These are phyloP conservation scores for Teunomyces pallodes DNA, from an alignment of 805 yeast species.

Conservation along the genomic window DNA sequence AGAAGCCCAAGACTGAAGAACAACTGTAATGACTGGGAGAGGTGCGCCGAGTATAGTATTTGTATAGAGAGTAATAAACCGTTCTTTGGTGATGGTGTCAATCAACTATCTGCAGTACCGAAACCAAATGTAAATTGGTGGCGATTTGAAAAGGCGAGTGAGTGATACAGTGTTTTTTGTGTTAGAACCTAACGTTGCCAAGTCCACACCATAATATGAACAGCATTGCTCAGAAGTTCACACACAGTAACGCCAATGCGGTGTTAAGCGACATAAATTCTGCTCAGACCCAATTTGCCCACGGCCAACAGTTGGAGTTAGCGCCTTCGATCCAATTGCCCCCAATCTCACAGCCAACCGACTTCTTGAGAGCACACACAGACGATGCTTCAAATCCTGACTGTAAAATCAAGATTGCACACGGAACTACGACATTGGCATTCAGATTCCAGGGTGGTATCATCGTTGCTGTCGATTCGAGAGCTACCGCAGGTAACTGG, in stretches of 20 bases:
- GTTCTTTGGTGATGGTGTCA: neutral
- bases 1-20: constrained; percentile 1
- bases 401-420: constrained; percentile 93
- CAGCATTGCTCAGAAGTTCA: constrained; percentile 36
- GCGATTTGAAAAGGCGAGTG: neutral
- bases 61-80: neutral
- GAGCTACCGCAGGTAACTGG: constrained; percentile 98
- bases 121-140: constrained; percentile 1
- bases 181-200: neutral
- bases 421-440: constrained; percentile 98
- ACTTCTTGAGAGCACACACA: constrained; percentile 94
- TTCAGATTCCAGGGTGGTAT: constrained; percentile 96
- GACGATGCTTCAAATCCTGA: constrained; percentile 92
- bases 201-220: constrained; percentile 24
- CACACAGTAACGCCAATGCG: constrained; percentile 27
- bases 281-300: constrained; percentile 20
- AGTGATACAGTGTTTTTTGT: neutral
- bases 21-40: neutral
- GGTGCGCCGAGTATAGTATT: neutral
- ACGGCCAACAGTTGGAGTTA: constrained; percentile 27
- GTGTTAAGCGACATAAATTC: constrained; percentile 28
- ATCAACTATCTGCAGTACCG: neutral
- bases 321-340: constrained; percentile 73
- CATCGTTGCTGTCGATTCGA: constrained; percentile 93
- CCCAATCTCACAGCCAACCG: constrained; percentile 85